Evolutionary conservation across 345 rosid genomes (phyloP), one percentile per base, ranked within the genome.

Genomic region (Orychophragmus violaceus): DNA sequence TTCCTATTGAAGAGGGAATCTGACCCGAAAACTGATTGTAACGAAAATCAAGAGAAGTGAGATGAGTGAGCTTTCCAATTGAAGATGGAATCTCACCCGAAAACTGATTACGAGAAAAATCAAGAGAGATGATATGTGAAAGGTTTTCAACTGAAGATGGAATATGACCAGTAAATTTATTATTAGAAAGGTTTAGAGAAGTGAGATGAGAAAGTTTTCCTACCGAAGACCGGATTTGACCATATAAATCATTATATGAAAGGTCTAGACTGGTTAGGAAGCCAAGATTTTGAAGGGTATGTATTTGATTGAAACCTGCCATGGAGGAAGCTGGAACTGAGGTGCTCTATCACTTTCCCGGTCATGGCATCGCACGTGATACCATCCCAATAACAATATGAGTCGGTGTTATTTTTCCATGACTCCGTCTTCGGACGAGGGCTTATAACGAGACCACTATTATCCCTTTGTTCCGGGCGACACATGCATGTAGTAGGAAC

Each of bases 321-420:
- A 0, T 12, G 3, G 44, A 63, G 68, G 24, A 12, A 22, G 57
- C 57, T 28, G 19, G 0, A 5, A 12, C 18, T 19, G 33, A 63
- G 68, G 44, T 63, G n/a, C 18, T 5, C 57, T 1, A 48, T 19
- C 29, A 63, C 68, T 8, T 29, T 17, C 9, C 68, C 57, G 0
- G 44, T 12, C 8, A 1, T 22, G 21, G 30, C 18, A 33, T 63
- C 12, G 2, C 68, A 63, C 0, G 8, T 30, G 30, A 63, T 9
- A 17, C 56, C 68, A 2, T 48, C 68, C 68, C 68, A 63, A 28
- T 16, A 3, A 48, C 68, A 63, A 46, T 57, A n/a, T n/a, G n/a
- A 63, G 13, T 63, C 22, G 0, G 7, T 63, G 28, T 13, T 22
- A 12, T 19, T 33, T 0, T 0, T 0, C 68, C 68, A 62, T 1